phyloP scores from a whole-genome alignment of 495 filamentous ascomycete species.

The Penicillium bovifimosum region DNA sequence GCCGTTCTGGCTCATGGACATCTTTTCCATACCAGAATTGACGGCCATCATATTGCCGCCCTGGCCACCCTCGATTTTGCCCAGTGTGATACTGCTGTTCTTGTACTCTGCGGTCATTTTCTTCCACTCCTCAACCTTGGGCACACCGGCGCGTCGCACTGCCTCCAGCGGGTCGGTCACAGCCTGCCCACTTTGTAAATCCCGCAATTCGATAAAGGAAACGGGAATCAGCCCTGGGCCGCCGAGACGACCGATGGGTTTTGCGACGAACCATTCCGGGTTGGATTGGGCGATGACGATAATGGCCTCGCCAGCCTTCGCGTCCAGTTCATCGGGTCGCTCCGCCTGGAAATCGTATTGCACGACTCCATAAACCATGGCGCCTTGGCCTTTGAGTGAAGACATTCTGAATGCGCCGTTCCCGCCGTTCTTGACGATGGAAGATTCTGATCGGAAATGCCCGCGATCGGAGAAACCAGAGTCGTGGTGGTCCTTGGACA shows the following conservation, averaged over 20 bases:
- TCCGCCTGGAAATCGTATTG: constrained; percentile 97
- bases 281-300: constrained; percentile 99
- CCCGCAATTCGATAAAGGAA: constrained; percentile 92
- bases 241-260: constrained; percentile 90
- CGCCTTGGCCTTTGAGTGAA: constrained; percentile 59
- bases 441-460: constrained; percentile 31
- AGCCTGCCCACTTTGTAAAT: constrained; percentile 81
- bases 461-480: constrained; percentile 72
- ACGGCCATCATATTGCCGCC: constrained; percentile 42
- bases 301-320: constrained; percentile 90
- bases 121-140: constrained; percentile 99
- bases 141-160: constrained; percentile 83
- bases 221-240: constrained; percentile 95
- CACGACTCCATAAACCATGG: constrained; percentile 94
- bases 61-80: constrained; percentile 67
- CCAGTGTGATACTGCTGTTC: constrained; percentile 94
- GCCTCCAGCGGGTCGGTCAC: constrained; percentile 82
- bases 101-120: constrained; percentile 99
- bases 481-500: constrained; percentile 60
- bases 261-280: constrained; percentile 98
- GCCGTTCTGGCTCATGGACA: constrained; percentile 57
- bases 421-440: constrained; percentile 26
- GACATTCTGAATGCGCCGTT: constrained; percentile 45
- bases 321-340: constrained; percentile 89
- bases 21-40: constrained; percentile 69